Evolutionary conservation across 1,139 yeast species (phyloP), one percentile per base, ranked within the genome.

Genomic region (Geotrichum aggregatum): DNA sequence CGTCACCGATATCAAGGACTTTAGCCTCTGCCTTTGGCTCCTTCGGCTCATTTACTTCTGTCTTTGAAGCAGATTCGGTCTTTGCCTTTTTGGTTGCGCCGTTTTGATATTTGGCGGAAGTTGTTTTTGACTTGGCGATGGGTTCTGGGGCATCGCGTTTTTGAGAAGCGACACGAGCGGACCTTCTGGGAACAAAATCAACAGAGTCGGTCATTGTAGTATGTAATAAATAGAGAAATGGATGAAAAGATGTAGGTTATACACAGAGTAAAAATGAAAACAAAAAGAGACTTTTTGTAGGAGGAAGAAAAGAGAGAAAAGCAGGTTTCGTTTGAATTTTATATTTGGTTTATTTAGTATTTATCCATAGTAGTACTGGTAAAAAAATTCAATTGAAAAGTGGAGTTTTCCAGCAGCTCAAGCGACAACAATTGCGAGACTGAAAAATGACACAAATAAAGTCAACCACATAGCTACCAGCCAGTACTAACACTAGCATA

Each of bases 1-100:
- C 66, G 64, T 84, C 95, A 19, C 95, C 95, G 13, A 79, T 74
- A 13, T 42, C 33, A 18, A 51, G 48, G 18, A 22, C 33, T 28
- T 42, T 35, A n/a, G 47, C 16, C 19, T 38, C 44, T n/a, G 30
- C 22, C 14, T 33, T 3, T 8, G 45, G 14, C n/a, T 31, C 26
- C 8, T 24, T 42, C 26, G 52, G 28, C n/a, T n/a, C n/a, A n/a
- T n/a, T n/a, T n/a, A n/a, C n/a, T n/a, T n/a, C n/a, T n/a, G n/a
- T 24, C n/a, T 28, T 41, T 4, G 30, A 36, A n/a, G 42, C 7
- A 14, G 42, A 18, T 11, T 48, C 50, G 3, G 52, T 49, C 35
- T 47, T 50, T 6, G 52, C 44, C 45, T 51, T 47, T 28, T 47
- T 45, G n/a, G 45, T 35, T 16, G 54, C 44, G 33, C 34, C 42